phyloP scores from a whole-genome alignment of 2,329 filamentous ascomycete genomes.

The Magnaporthiopsis incrustans region DNA sequence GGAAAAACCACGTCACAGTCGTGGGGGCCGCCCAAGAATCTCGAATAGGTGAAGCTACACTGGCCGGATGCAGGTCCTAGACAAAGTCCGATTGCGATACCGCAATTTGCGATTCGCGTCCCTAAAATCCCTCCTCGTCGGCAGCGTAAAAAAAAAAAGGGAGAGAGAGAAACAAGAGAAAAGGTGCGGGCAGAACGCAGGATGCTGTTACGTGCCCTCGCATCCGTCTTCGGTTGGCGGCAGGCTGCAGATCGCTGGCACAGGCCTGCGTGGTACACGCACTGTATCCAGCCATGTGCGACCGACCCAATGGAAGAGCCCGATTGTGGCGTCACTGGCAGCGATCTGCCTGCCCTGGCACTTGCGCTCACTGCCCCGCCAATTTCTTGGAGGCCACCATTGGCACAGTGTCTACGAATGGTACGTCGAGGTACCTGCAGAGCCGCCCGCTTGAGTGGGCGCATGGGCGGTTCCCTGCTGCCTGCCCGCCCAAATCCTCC shows the following conservation, averaged over 20 bases:
- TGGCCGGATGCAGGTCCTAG: no score
- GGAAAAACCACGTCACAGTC: neutral
- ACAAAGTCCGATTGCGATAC: neutral
- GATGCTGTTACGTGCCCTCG: neutral
- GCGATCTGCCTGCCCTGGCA: slow-evolving; percentile 12
- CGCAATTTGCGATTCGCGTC: neutral
- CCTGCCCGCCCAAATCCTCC: slow-evolving; percentile 3
- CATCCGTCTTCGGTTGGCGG: neutral
- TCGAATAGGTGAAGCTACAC: no score
- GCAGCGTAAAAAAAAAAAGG: no score
- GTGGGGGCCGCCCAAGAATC: neutral
- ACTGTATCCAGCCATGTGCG: neutral
- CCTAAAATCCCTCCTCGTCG: no score
- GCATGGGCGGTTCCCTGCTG: neutral
- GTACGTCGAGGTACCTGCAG: neutral
- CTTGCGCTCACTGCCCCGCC: neutral
- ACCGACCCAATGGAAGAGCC: slow-evolving; percentile 11
- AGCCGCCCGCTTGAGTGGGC: neutral
- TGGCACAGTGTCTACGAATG: neutral
- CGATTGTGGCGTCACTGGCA: slow-evolving; percentile 14
- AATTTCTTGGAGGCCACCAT: neutral
- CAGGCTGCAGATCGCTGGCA: neutral
- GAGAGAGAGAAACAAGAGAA: no score
- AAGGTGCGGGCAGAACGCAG: neutral
- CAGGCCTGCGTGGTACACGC: neutral